phyloP scores from a whole-genome alignment of 495 filamentous ascomycete genomes.

The Xylaria scruposa region DNA sequence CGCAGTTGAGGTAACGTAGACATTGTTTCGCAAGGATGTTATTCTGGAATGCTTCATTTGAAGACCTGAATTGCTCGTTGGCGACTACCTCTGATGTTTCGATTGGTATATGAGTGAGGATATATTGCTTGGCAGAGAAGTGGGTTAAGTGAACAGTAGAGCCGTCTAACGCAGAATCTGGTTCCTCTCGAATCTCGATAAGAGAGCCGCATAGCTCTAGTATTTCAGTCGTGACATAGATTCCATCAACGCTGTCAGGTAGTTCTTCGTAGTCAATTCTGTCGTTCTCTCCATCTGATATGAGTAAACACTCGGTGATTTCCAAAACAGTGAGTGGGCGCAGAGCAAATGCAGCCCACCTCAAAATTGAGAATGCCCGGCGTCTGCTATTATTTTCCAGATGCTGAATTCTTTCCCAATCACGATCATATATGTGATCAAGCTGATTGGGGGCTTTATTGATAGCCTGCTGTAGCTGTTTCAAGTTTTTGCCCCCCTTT shows the following conservation, averaged over 20 bases:
- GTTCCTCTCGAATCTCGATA: slow-evolving; percentile 31
- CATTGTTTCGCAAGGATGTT: slow-evolving; percentile 33
- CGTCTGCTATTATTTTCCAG: slow-evolving; percentile 30
- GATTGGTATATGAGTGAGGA: slow-evolving; percentile 25
- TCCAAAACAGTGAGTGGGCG: slow-evolving; percentile 37
- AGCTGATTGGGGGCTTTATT: slow-evolving; percentile 36
- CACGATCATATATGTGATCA: slow-evolving; percentile 35
- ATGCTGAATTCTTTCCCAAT: slow-evolving; percentile 35
- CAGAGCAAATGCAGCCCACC: slow-evolving; percentile 38
- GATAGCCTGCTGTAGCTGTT: slow-evolving; percentile 34
- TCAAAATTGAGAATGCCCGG: slow-evolving; percentile 38
- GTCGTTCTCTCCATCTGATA: slow-evolving; percentile 18
- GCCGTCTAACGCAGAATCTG: slow-evolving; percentile 3
- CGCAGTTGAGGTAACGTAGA: slow-evolving; percentile 30
- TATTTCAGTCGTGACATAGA: slow-evolving; percentile 38
- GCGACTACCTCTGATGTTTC: not conserved
- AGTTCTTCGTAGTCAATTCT: slow-evolving; percentile 32
- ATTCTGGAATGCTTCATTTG: slow-evolving; percentile 24
- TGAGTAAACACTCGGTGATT: slow-evolving; percentile 38
- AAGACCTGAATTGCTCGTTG: slow-evolving; percentile 24
- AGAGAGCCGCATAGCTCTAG: slow-evolving; percentile 37
- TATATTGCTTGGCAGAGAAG: slow-evolving; percentile 40
- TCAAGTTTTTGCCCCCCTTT: slow-evolving; percentile 30
- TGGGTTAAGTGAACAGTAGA: slow-evolving; percentile 37
- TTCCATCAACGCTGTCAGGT: slow-evolving; percentile 33